These are phyloP conservation scores for Leccinum obscurum DNA, from an alignment of 768 basidiomycete species.

Conservation along the genomic window DNA sequence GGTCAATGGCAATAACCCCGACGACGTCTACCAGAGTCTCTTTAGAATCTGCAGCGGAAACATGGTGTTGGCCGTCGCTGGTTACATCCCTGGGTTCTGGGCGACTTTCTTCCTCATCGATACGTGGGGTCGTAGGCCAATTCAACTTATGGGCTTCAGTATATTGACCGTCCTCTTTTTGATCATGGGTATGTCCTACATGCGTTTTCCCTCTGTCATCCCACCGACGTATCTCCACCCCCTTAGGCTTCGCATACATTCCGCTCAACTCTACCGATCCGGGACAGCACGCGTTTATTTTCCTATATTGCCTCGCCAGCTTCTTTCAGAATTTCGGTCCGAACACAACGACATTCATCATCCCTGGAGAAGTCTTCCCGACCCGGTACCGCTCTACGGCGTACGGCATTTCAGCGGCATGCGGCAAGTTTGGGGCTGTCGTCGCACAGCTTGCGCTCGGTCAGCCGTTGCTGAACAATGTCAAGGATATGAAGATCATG, in stretches of 20 bases:
- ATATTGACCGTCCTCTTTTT: conserved; percentile 65
- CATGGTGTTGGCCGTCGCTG: conserved; percentile 18
- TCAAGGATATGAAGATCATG: conserved; percentile 64
- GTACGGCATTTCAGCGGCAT: conserved; percentile 75
- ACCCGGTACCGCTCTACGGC: conserved; percentile 72
- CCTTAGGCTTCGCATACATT: not conserved
- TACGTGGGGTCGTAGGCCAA: conserved; percentile 68
- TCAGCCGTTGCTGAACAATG: conserved; percentile 54
- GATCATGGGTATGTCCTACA: conserved; percentile 55
- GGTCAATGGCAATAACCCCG: conserved; percentile 26
- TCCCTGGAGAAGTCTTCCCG: conserved; percentile 79
- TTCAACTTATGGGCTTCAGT: conserved; percentile 73
- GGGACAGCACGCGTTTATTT: conserved; percentile 57
- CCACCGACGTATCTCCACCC: not conserved
- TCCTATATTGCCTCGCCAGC: conserved; percentile 15
- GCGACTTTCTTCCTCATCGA: conserved; percentile 66
- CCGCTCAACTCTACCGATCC: conserved; percentile 42
- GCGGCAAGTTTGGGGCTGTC: conserved; percentile 75
- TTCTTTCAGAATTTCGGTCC: conserved; percentile 22
- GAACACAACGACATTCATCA: conserved; percentile 68
- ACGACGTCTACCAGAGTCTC: conserved; percentile 25
- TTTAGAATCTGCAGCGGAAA: conserved; percentile 24
- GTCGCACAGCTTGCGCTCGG: conserved; percentile 77
- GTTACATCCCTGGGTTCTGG: conserved; percentile 54
- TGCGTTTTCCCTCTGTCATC: not conserved